Percentiles rank a stretch among this genome's conserved stretches.
Evolutionary conservation across 2,329 filamentous ascomycete species (phyloP).

Genomic region (Ilyonectria destructans): DNA sequence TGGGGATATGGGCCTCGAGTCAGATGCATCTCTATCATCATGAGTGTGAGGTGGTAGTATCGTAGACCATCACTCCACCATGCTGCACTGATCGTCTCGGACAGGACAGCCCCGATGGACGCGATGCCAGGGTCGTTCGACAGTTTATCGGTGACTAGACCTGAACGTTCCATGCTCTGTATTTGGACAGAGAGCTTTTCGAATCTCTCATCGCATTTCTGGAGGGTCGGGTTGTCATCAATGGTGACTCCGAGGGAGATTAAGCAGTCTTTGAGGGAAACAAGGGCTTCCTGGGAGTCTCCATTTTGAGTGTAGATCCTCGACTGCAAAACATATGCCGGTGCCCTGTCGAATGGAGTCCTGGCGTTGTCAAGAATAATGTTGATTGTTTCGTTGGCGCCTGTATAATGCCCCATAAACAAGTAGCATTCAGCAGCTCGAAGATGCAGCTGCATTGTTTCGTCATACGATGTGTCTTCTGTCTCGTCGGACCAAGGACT

Average conservation of each 20-base stretch:
- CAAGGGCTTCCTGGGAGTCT: constrained; percentile 79
- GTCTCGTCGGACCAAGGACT: constrained; percentile 81
- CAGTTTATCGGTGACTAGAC: constrained; percentile 61
- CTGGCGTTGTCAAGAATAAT: constrained; percentile 80
- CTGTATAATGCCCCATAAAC: constrained; percentile 80
- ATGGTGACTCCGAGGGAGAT: constrained; percentile 78
- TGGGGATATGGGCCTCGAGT: constrained; percentile 78
- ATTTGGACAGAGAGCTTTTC: constrained; percentile 74
- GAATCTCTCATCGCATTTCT: constrained; percentile 85
- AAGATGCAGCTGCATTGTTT: constrained; percentile 86
- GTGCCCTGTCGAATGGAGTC: constrained; percentile 84
- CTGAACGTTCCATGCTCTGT: constrained; percentile 68
- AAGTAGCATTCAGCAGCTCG: constrained; percentile 88
- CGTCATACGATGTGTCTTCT: constrained; percentile 86
- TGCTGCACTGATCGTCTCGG: constrained; percentile 79
- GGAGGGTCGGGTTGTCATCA: constrained; percentile 77
- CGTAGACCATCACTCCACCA: constrained; percentile 82
- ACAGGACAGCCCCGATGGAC: constrained; percentile 79
- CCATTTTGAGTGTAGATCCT: constrained; percentile 84
- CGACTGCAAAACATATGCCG: constrained; percentile 87
- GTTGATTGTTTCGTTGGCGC: constrained; percentile 78
- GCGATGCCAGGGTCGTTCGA: constrained; percentile 69
- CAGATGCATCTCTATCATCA: constrained; percentile 78
- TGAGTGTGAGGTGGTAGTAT: constrained; percentile 81
- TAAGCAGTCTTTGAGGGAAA: constrained; percentile 80